A percentile compares a stretch with the other conserved stretches of the same genome.
phyloP scores from a whole-genome alignment of 192 early-diverging fungal genomes.

The Phlyctochytrium arcticum region DNA sequence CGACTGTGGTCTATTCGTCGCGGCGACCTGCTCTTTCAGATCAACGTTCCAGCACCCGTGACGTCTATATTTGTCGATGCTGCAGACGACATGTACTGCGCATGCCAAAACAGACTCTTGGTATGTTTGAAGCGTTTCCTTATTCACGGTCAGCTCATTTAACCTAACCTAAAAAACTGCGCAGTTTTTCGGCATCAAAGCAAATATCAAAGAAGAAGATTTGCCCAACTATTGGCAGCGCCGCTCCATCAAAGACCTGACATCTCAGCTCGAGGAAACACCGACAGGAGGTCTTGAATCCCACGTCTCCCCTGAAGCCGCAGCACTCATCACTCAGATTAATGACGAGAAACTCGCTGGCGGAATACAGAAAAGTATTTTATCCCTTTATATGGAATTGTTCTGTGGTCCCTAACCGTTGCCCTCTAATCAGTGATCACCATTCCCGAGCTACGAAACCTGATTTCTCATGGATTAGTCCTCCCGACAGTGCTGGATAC shows the following conservation, averaged over 20 bases:
- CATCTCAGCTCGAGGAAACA: too few relatives aligned
- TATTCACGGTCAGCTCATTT: neutral
- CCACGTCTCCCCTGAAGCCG: neutral
- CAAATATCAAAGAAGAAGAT: constrained; percentile 46
- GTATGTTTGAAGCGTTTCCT: constrained; percentile 11
- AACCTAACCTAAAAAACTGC: neutral
- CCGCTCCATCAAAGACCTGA: constrained; percentile 1
- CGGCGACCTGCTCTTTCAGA: constrained; percentile 59
- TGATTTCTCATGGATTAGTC: constrained; percentile 53
- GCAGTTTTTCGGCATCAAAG: constrained; percentile 41
- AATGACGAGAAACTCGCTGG: constrained; percentile 9
- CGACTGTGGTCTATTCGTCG: constrained; percentile 52
- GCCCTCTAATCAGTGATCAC: constrained; percentile 19
- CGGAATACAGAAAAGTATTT: constrained; percentile 8
- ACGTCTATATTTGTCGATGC: constrained; percentile 28
- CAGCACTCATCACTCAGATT: neutral
- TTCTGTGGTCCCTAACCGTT: neutral
- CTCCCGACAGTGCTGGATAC: constrained; percentile 41
- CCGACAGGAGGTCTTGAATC: neutral
- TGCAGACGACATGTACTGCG: constrained; percentile 30
- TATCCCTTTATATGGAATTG: neutral
- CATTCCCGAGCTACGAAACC: constrained; percentile 42
- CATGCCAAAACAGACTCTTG: constrained; percentile 47
- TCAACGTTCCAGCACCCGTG: constrained; percentile 51
- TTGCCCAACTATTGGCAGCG: constrained; percentile 42